Conservation (phyloP, 2,329 filamentous ascomycete genomes). For the Colletotrichum zoysiae region DNA sequence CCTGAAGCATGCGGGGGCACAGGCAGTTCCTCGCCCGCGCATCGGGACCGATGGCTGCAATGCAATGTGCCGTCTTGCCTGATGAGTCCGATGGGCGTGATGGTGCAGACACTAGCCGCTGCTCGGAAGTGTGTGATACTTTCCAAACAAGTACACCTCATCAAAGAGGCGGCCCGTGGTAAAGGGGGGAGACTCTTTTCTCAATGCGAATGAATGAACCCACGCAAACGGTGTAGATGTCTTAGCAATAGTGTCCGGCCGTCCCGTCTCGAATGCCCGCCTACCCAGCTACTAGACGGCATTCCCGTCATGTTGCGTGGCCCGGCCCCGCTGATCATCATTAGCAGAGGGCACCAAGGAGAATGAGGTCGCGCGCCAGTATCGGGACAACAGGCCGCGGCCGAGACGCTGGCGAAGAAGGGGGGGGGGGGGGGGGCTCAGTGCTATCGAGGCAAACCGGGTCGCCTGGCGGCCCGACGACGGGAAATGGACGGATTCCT, state of each 20-base stretch:
- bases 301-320: background rate
- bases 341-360: background rate
- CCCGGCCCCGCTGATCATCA: background rate
- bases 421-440: too few relatives aligned
- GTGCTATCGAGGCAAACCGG: background rate
- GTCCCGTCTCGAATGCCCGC: background rate
- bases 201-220: too few relatives aligned
- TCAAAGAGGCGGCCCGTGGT: background rate
- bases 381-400: background rate
- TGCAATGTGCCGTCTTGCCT: background rate
- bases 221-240: constrained; percentile 17
- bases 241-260: background rate
- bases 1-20: background rate
- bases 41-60: background rate
- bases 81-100: background rate
- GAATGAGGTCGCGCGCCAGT: background rate
- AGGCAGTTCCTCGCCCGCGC: background rate
- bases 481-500: background rate
- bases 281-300: background rate
- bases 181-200: background rate
- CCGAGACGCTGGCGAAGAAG: background rate
- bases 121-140: background rate
- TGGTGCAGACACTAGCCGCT: background rate
- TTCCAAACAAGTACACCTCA: background rate
- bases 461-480: background rate